A percentile compares a stretch with the other conserved stretches of the same genome.
phyloP scores from a whole-genome alignment of 2,329 filamentous ascomycete species.

The Amylocarpus encephaloides region DNA sequence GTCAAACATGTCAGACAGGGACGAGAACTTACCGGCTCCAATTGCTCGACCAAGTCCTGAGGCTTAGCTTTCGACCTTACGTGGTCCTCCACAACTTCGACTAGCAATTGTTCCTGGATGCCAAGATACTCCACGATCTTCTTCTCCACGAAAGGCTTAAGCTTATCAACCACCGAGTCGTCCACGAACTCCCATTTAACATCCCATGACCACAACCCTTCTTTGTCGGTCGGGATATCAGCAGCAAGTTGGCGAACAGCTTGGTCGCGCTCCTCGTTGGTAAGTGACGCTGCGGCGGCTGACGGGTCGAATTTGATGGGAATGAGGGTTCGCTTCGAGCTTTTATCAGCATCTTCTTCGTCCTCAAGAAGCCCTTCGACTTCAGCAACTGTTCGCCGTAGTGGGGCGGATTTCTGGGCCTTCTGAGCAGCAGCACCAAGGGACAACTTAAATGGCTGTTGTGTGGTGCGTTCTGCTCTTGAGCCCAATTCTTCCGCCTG shows the following conservation, averaged over 20 bases:
- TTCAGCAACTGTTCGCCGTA: conserved; percentile 79
- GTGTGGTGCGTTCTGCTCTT: conserved; percentile 38
- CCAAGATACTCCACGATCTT: conserved; percentile 97
- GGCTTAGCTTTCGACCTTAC: conserved; percentile 69
- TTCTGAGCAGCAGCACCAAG: conserved; percentile 83
- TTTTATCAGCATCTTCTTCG: conserved; percentile 73
- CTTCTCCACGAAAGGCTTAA: conserved; percentile 93
- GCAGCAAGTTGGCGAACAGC: conserved; percentile 76
- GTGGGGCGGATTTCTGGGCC: conserved; percentile 48
- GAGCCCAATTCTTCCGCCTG: conserved; percentile 71
- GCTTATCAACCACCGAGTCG: conserved; percentile 72
- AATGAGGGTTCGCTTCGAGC: conserved; percentile 67
- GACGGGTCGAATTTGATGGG: conserved; percentile 73
- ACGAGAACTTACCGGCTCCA: conserved; percentile 64
- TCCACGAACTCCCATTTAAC: conserved; percentile 92
- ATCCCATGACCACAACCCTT: conserved; percentile 84
- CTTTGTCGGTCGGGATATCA: conserved; percentile 83
- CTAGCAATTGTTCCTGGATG: conserved; percentile 90
- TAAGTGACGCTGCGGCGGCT: conserved; percentile 59
- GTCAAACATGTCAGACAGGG: conserved; percentile 31
- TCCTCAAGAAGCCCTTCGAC: conserved; percentile 93
- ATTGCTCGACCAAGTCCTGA: conserved; percentile 73
- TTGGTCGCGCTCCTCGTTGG: conserved; percentile 80
- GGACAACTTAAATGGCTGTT: conserved; percentile 85
- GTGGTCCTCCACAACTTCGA: conserved; percentile 87